Evolutionary conservation across 768 basidiomycete species (phyloP).

Genomic region (Xanthoconium purpureum): DNA sequence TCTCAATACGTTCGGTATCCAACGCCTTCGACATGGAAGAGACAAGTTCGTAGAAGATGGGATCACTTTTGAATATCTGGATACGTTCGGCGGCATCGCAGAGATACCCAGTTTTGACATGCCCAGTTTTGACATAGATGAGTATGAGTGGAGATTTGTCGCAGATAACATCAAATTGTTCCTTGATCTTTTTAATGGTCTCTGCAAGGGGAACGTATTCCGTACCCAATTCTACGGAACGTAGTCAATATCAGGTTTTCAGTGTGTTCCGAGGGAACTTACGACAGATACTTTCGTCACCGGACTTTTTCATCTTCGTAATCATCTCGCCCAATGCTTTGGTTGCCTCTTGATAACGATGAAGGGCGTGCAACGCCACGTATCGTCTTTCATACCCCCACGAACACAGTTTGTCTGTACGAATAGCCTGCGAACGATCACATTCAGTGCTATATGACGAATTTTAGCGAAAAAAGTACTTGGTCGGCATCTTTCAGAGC

Average conservation of each 20-base stretch:
- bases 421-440: not conserved
- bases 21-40: not conserved
- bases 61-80: not conserved
- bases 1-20: not conserved
- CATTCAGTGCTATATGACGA: not conserved
- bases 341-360: not conserved
- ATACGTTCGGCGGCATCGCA: not conserved
- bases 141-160: constrained; percentile 1
- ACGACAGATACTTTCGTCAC: not conserved
- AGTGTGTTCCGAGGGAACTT: not conserved
- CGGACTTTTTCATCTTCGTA: not conserved
- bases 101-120: not conserved
- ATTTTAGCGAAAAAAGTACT: not conserved
- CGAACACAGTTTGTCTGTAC: not conserved
- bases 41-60: not conserved
- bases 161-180: not conserved
- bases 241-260: not conserved
- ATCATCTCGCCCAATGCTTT: not conserved
- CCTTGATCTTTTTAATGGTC: not conserved
- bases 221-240: not conserved
- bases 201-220: not conserved
- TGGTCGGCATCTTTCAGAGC: not conserved
- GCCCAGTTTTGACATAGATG: constrained; percentile 1
- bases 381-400: not conserved
- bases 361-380: not conserved